phyloP scores from a whole-genome alignment of 257 asterid genomes.

The Forsythia viridissima region DNA sequence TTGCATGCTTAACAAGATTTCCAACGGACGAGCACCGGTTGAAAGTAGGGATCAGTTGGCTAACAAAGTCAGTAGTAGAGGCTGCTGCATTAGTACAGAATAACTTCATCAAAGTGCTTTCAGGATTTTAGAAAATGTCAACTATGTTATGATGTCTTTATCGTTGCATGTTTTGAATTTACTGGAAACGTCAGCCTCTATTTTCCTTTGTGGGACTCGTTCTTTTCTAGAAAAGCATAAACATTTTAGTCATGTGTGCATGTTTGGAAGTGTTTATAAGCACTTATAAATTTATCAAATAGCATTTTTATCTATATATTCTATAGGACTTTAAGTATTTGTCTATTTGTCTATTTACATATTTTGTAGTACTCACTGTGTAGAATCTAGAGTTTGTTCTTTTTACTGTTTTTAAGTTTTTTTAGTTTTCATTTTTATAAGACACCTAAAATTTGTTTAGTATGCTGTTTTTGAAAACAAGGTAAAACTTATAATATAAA shows the following conservation, averaged over 20 bases:
- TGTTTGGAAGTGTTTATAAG: too few relatives aligned
- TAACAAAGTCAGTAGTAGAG: constrained; percentile 70
- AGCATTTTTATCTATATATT: too few relatives aligned
- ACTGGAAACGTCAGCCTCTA: not conserved
- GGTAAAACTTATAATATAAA: too few relatives aligned
- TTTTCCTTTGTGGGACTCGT: not conserved
- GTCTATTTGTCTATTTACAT: too few relatives aligned
- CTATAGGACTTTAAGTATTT: too few relatives aligned
- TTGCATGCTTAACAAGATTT: constrained; percentile 75
- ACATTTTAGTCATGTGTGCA: not conserved
- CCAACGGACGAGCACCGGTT: constrained; percentile 88
- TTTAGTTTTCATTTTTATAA: too few relatives aligned
- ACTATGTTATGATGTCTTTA: not conserved
- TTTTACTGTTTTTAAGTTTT: too few relatives aligned
- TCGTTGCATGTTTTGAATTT: not conserved
- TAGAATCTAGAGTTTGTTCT: too few relatives aligned
- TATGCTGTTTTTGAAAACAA: too few relatives aligned
- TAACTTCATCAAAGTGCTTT: constrained; percentile 55
- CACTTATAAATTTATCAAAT: too few relatives aligned
- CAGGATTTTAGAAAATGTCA: constrained; percentile 21
- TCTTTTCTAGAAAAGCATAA: not conserved
- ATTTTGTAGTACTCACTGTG: too few relatives aligned
- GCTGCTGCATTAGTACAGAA: constrained; percentile 71
- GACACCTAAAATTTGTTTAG: too few relatives aligned
- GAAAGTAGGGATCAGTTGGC: constrained; percentile 90